Evolutionary conservation across 2,329 filamentous ascomycete genomes (phyloP).

Genomic region (Xylaria sp.): DNA sequence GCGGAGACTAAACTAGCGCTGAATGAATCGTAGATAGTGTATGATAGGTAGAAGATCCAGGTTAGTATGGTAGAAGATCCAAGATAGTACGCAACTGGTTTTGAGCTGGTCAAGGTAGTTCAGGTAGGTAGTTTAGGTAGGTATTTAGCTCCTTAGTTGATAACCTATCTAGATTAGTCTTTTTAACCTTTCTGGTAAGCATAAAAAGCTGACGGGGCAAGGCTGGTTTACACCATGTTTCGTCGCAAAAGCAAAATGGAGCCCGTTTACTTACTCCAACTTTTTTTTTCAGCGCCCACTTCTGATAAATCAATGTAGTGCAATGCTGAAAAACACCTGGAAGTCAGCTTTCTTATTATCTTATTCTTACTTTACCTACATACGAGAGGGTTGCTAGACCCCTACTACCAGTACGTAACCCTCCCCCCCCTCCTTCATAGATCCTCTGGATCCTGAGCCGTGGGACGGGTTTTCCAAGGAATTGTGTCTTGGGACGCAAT

Average conservation of each 20-base stretch:
- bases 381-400: not conserved
- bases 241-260: constrained; percentile 26
- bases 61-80: not conserved
- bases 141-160: not conserved
- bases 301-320: no score
- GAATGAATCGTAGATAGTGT: not conserved
- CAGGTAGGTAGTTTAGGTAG: no score
- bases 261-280: constrained; percentile 8
- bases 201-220: constrained; percentile 25
- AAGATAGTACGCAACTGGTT: not conserved
- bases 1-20: constrained; percentile 8
- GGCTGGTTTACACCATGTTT: constrained; percentile 13
- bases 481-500: constrained; percentile 14
- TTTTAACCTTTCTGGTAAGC: constrained; percentile 4
- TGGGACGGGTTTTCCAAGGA: constrained; percentile 20
- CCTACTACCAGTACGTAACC: constrained; percentile 1
- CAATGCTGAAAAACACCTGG: not conserved
- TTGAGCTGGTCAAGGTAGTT: constrained; percentile 7
- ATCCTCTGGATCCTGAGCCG: constrained; percentile 18
- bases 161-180: not conserved
- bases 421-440: not conserved
- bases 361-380: not conserved
- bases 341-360: not conserved
- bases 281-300: constrained; percentile 20
- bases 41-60: no score